Conservation (phyloP, 352 stramenopile species). For the Phytophthora tubulina region DNA sequence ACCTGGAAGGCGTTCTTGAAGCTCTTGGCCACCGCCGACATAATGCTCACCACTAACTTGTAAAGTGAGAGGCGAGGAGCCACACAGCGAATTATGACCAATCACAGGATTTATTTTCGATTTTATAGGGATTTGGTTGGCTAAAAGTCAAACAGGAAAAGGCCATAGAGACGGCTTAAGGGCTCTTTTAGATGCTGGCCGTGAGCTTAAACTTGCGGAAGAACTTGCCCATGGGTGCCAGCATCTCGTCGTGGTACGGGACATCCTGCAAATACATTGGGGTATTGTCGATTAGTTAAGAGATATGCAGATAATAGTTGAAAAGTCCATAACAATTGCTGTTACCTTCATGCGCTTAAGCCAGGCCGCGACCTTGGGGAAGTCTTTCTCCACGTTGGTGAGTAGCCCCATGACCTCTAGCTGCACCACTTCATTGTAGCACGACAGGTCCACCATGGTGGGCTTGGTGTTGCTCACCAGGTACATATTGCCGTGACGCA, state of each 20-base stretch:
- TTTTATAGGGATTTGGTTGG: slow-evolving; percentile 21
- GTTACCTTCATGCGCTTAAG: slow-evolving; percentile 81
- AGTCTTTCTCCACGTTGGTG: slow-evolving; percentile 54
- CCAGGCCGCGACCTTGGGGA: slow-evolving; percentile 63
- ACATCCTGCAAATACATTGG: slow-evolving; percentile 44
- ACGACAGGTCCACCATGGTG: slow-evolving; percentile 75
- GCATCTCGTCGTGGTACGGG: slow-evolving; percentile 71
- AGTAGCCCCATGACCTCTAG: slow-evolving; percentile 76
- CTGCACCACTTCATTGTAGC: slow-evolving; percentile 83
- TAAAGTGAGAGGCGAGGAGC: slow-evolving; percentile 31
- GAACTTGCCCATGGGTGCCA: slow-evolving; percentile 73
- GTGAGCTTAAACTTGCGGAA: slow-evolving; percentile 76
- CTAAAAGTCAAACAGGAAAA: slow-evolving; percentile 23
- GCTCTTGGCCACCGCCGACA: slow-evolving; percentile 50
- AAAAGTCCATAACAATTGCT: slow-evolving; percentile 2
- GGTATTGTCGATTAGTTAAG: neutral
- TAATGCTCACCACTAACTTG: slow-evolving; percentile 31
- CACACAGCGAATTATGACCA: slow-evolving; percentile 25
- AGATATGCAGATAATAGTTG: neutral
- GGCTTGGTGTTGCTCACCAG: slow-evolving; percentile 66
- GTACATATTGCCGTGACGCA: slow-evolving; percentile 68
- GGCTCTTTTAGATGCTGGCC: slow-evolving; percentile 48
- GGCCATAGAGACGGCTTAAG: neutral
- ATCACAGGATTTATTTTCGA: slow-evolving; percentile 21
- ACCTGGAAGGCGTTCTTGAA: slow-evolving; percentile 82